Percentiles rank a stretch among this genome's conserved stretches.
These are phyloP conservation scores for sunflower (Helianthus annuus) DNA, from an alignment of 129 eudicot species.

Conservation along the genomic window DNA sequence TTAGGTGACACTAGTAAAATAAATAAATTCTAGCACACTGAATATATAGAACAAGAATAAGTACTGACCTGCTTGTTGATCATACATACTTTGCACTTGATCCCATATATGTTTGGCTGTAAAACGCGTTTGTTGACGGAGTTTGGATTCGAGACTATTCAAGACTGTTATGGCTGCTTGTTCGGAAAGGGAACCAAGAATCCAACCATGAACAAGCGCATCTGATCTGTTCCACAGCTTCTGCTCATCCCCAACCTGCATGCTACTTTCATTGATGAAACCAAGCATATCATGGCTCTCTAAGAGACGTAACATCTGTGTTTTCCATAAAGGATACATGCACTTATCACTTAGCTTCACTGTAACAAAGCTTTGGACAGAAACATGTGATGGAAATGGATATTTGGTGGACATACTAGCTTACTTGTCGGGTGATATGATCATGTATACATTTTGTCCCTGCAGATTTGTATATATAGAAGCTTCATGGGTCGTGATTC, in stretches of 20 bases:
- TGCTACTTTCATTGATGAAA: neutral
- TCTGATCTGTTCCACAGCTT: slow-evolving; percentile 23
- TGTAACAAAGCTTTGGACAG: slow-evolving; percentile 10
- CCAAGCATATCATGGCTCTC: slow-evolving; percentile 20
- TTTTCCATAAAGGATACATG: neutral
- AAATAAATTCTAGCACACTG: too few relatives aligned
- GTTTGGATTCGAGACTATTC: neutral
- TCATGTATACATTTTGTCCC: neutral
- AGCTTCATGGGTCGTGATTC: neutral
- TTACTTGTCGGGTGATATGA: neutral
- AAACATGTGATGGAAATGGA: slow-evolving; percentile 22
- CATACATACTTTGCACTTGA: too few relatives aligned
- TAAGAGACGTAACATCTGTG: slow-evolving; percentile 10
- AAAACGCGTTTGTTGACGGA: too few relatives aligned
- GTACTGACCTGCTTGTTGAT: too few relatives aligned
- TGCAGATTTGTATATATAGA: neutral
- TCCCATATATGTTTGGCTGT: too few relatives aligned
- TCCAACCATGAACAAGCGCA: slow-evolving; percentile 26
- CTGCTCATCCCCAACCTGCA: neutral
- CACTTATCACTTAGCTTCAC: slow-evolving; percentile 16
- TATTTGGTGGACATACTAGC: slow-evolving; percentile 1
- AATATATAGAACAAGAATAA: too few relatives aligned
- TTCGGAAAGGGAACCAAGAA: slow-evolving; percentile 24
- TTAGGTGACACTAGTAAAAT: too few relatives aligned
- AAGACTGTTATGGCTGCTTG: slow-evolving; percentile 3